phyloP scores from a whole-genome alignment of 148 eudicot species.

The Spergularia marina region DNA sequence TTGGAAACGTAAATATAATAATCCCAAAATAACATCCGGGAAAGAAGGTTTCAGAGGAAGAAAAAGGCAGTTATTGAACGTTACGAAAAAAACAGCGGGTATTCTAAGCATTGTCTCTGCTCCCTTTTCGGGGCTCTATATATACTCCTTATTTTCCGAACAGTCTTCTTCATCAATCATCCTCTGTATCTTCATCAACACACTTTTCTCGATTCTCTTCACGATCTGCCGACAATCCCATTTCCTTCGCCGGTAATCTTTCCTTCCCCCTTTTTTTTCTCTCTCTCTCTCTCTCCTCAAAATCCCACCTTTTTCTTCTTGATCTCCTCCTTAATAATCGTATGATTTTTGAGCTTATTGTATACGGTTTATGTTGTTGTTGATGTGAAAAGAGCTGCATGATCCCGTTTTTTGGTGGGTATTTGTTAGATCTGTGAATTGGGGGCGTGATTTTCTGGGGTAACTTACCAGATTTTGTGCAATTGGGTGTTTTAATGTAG shows the following conservation, averaged over 20 bases:
- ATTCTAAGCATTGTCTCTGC: conserved; percentile 8
- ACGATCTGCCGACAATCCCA: conserved; percentile 1
- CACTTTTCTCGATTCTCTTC: background rate
- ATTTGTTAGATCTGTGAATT: background rate
- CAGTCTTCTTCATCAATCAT: background rate
- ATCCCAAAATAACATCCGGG: too few species aligned
- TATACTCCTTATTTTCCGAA: background rate
- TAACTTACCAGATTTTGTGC: background rate
- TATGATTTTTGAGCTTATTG: background rate
- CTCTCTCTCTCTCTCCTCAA: background rate
- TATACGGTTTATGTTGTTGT: background rate
- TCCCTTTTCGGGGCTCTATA: conserved; percentile 11
- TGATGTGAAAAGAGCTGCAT: background rate
- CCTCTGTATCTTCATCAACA: background rate
- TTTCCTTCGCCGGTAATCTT: conserved; percentile 4
- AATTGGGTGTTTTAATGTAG: background rate
- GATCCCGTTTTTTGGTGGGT: background rate
- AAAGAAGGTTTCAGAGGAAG: conserved; percentile 1
- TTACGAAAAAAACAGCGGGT: conserved; percentile 12
- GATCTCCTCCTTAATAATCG: background rate
- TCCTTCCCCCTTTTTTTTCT: background rate
- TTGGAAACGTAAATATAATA: too few species aligned
- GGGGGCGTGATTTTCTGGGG: background rate
- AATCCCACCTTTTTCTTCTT: background rate
- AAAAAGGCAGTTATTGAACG: conserved; percentile 2